phyloP scores from a whole-genome alignment of 1,139 yeast genomes.

The Blastobotrys malaysiensis region DNA sequence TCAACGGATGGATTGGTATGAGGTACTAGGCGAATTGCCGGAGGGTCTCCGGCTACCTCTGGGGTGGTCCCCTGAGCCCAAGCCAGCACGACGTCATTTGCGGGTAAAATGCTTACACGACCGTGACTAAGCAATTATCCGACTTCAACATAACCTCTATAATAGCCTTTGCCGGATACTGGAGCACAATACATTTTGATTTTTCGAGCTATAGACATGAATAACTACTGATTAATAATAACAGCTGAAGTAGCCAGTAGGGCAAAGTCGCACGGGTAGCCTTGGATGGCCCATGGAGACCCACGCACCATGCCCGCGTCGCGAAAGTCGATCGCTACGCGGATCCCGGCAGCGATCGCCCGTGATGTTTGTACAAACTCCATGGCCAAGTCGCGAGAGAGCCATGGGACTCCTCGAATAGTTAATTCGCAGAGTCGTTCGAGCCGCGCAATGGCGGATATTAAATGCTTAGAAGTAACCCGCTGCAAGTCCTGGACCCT shows the following conservation, averaged over 20 bases:
- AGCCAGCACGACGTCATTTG: neutral
- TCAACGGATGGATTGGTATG: too few species aligned
- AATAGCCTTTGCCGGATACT: too few species aligned
- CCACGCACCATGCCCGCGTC: constrained; percentile 21
- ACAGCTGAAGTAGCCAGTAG: neutral
- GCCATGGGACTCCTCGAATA: constrained; percentile 26
- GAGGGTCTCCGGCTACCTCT: too few species aligned
- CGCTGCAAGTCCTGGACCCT: constrained; percentile 22
- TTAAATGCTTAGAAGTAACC: constrained; percentile 19
- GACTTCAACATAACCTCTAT: neutral
- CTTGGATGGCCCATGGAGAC: constrained; percentile 20
- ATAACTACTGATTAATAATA: neutral
- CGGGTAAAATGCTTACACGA: neutral
- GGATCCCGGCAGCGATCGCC: neutral
- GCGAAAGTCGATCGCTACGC: constrained; percentile 14
- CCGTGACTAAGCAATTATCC: neutral
- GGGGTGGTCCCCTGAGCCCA: neutral
- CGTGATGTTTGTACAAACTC: neutral
- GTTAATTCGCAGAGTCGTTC: constrained; percentile 16
- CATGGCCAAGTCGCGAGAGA: constrained; percentile 16
- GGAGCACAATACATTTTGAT: too few species aligned
- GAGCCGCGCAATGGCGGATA: constrained; percentile 19
- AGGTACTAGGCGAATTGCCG: too few species aligned
- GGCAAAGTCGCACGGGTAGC: constrained; percentile 4
- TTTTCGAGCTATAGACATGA: neutral